phyloP scores from a whole-genome alignment of 2,329 filamentous ascomycete genomes.

The Arachnopeziza araneosa region DNA sequence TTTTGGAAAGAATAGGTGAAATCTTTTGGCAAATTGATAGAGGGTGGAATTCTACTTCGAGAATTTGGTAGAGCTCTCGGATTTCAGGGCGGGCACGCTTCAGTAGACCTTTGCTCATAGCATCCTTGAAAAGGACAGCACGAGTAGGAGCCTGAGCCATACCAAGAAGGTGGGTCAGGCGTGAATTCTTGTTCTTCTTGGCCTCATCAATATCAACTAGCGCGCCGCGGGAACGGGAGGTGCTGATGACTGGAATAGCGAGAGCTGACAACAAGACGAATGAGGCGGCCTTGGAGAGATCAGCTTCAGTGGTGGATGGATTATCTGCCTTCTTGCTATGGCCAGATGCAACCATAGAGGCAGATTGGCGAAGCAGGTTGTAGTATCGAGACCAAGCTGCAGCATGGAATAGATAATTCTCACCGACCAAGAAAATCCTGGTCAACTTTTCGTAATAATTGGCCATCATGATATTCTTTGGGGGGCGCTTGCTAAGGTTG shows the following conservation, averaged over 20 bases:
- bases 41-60: slow-evolving; percentile 98
- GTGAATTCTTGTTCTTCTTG: slow-evolving; percentile 97
- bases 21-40: slow-evolving; percentile 99
- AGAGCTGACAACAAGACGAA: slow-evolving; percentile 93
- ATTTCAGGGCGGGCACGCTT: slow-evolving; percentile 93
- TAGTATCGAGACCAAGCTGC: slow-evolving; percentile 97
- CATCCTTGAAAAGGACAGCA: slow-evolving; percentile 89
- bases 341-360: slow-evolving; percentile 73
- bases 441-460: slow-evolving; percentile 99
- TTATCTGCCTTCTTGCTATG: slow-evolving; percentile 93
- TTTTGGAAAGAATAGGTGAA: slow-evolving; percentile 88
- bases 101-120: slow-evolving; percentile 87
- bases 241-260: slow-evolving; percentile 99
- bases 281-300: slow-evolving; percentile 89
- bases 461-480: slow-evolving; percentile 99
- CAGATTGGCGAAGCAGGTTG: slow-evolving; percentile 88
- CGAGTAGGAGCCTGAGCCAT: slow-evolving; percentile 89
- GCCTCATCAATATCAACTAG: slow-evolving; percentile 96
- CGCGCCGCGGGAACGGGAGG: slow-evolving; percentile 88
- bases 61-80: slow-evolving; percentile 93
- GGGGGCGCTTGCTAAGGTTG: slow-evolving; percentile 93
- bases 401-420: slow-evolving; percentile 99
- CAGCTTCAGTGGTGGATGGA: slow-evolving; percentile 79
- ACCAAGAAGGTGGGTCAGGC: slow-evolving; percentile 89
- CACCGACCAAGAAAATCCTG: slow-evolving; percentile 95